These are phyloP conservation scores for Samsoniella hepiali DNA, from an alignment of 2,329 filamentous ascomycete genomes.

Conservation along the genomic window DNA sequence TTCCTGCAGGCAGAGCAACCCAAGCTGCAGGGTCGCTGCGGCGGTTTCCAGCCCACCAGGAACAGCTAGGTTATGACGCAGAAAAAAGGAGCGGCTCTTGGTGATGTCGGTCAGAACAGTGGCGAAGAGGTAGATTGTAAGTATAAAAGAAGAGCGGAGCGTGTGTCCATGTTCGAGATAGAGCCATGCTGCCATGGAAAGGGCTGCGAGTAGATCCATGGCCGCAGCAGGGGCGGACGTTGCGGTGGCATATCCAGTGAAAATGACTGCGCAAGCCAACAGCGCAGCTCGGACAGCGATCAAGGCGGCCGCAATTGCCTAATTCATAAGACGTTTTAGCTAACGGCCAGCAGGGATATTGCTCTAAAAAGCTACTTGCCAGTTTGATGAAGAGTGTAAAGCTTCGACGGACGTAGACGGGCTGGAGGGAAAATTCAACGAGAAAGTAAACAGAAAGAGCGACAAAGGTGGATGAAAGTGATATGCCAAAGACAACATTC, in stretches of 20 bases:
- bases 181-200: neutral
- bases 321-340: too few species aligned
- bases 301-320: neutral
- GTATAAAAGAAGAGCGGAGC: neutral
- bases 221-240: neutral
- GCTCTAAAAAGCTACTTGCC: neutral
- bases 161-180: neutral
- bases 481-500: neutral
- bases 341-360: neutral
- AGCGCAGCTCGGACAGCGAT: neutral
- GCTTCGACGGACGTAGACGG: too few species aligned
- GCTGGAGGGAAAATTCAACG: neutral
- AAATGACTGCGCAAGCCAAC: neutral
- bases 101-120: neutral
- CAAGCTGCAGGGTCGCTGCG: too few species aligned
- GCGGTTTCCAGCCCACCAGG: too few species aligned
- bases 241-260: neutral
- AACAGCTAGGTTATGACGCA: too few species aligned
- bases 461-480: neutral
- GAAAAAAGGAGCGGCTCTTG: too few species aligned
- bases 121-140: neutral
- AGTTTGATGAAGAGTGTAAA: too few species aligned
- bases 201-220: neutral
- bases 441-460: neutral
- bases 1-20: too few species aligned